A percentile compares a stretch with the other conserved stretches of the same genome.
Conservation (phyloP, 345 rosid species). For the Populus tremula region DNA sequence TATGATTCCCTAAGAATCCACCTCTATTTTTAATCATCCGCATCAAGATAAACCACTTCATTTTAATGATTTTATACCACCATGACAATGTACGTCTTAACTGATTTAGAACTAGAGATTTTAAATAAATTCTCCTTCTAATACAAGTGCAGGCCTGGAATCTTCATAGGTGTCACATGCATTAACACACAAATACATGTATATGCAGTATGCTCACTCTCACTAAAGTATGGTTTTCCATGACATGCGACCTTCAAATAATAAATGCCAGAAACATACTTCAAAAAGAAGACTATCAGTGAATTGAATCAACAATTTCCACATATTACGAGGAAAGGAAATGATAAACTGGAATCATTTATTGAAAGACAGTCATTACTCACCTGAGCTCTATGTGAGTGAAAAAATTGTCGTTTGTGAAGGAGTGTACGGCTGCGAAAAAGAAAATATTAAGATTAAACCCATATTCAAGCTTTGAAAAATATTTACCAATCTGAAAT, state of each 20-base stretch:
- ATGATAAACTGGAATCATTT: not conserved
- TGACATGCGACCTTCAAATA: not conserved
- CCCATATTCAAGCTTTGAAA: not conserved
- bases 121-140: not conserved
- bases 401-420: slow-evolving; percentile 90
- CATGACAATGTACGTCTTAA: not conserved
- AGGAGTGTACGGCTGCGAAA: slow-evolving; percentile 72
- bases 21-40: not conserved
- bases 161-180: not conserved
- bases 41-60: not conserved
- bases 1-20: not conserved
- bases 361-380: not conserved
- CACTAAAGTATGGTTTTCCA: not conserved
- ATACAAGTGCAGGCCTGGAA: not conserved
- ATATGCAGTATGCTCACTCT: not conserved
- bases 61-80: not conserved
- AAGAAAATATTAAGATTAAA: slow-evolving; percentile 18
- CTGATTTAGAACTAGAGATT: not conserved
- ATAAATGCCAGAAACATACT: not conserved
- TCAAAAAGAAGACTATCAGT: not conserved
- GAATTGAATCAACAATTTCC: not conserved
- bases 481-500: not conserved
- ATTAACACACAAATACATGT: not conserved
- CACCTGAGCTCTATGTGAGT: slow-evolving; percentile 99
- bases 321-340: slow-evolving; percentile 1